A percentile compares a stretch with the other conserved stretches of the same genome.
These are phyloP conservation scores for Annulohypoxylon moriforme DNA, from an alignment of 495 filamentous ascomycete genomes.

Conservation along the genomic window DNA sequence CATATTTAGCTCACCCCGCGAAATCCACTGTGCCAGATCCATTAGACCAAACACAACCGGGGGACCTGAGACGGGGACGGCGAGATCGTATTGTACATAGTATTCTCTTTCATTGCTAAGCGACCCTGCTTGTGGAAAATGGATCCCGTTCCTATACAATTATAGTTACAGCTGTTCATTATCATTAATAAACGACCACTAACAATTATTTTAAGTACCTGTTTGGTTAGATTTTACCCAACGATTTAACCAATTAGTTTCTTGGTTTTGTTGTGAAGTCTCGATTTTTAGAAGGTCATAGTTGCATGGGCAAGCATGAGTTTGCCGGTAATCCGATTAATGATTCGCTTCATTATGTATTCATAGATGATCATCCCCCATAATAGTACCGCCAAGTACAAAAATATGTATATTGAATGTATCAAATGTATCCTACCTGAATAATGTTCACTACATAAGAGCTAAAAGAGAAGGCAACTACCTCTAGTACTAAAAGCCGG, in stretches of 20 bases:
- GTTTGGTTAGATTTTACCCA: background rate
- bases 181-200: background rate
- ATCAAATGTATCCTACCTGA: too few species aligned
- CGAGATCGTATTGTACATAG: background rate
- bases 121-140: background rate
- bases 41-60: conserved; percentile 12
- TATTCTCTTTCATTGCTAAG: background rate
- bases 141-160: background rate
- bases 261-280: background rate
- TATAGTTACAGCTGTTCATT: background rate
- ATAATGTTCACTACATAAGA: background rate
- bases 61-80: conserved; percentile 25
- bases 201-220: background rate
- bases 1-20: conserved; percentile 23
- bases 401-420: background rate
- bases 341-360: background rate
- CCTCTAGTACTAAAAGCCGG: conserved; percentile 20
- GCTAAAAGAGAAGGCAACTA: conserved; percentile 1
- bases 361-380: conserved; percentile 1
- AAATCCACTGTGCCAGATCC: conserved; percentile 31
- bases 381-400: background rate
- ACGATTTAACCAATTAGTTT: background rate
- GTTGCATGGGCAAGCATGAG: background rate
- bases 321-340: background rate
- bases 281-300: background rate